Base-by-base conservation (phyloP, 768 basidiomycete genomes). In the Rickenella mellea region DNA sequence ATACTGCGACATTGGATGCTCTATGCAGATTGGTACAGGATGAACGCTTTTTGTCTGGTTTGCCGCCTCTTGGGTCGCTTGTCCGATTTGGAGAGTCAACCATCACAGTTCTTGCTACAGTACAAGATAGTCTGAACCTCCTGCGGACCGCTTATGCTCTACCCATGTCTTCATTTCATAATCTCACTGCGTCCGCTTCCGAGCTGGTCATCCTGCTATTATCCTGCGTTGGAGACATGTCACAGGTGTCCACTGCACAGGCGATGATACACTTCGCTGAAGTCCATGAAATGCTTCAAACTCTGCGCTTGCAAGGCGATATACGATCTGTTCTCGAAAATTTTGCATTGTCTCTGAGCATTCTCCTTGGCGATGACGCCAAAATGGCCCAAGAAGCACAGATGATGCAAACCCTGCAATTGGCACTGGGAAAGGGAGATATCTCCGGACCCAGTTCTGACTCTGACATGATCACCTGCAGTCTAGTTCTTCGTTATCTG, bases 381-480 rank as follows among this genome's bases (percentile, higher is more conserved):
- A 83, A 81, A 55, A 71, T 68, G 36, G 71, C 77, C n/a, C 66
- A 74, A 43, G 82, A 86, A 59, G 75, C 79, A 12, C 80, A 84
- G 45, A 69, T 83, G 59, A 73, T 83, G 63, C 82, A 83, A 40
- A 73, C 63, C 17, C 58, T 78, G 28, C 81, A 80, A 44, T 55
- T 78, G 40, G 63, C 70, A 8, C 55, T 78, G 24, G 74, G 73
- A 15, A 83, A 78, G 54, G 69, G 65, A 11, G 76, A 80, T 43
- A 61, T 73, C 39, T 53, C 74, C 24, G 74, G 72, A 9, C 64
- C 78, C 17, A 74, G 67, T 49, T 76, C 80, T 1, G 76, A 79
- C 48, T 71, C 74, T 10, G 84, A 87, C 51, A 71, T 76, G 15
- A 62, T 80, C 35, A 77, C 78, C 1, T 74, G 80, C 31, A 69